Percentiles rank a stretch among this genome's conserved stretches.
Conservation (phyloP, 1,284 basidiomycete genomes). For the Sporisorium graminicola region DNA sequence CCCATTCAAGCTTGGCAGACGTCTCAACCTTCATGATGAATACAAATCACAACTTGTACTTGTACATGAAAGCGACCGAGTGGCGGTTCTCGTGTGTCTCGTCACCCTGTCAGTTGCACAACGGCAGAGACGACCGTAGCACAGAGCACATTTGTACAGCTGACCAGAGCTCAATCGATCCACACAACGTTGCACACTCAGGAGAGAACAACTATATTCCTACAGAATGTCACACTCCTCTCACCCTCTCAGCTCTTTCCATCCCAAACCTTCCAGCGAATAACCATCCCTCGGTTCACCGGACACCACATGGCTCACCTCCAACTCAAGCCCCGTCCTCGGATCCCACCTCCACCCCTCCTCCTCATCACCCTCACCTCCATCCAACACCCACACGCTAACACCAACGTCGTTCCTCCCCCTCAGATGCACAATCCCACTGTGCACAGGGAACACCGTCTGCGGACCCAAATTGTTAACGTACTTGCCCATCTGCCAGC, state of each 20-base stretch:
- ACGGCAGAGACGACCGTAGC: neutral
- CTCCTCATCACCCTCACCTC: no score
- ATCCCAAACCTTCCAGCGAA: conserved; percentile 17
- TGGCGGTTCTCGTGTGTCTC: conserved; percentile 3
- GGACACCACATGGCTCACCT: conserved; percentile 30
- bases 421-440: conserved; percentile 32
- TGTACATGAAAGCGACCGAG: neutral
- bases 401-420: conserved; percentile 48
- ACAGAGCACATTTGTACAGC: neutral
- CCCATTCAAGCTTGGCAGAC: neutral
- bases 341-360: conserved; percentile 30
- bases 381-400: conserved; percentile 39
- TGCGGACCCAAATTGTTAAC: conserved; percentile 50
- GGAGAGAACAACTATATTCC: neutral
- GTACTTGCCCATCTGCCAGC: conserved; percentile 62
- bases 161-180: neutral
- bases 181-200: no score
- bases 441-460: conserved; percentile 43
- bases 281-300: conserved; percentile 42
- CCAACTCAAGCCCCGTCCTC: conserved; percentile 18
- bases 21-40: neutral
- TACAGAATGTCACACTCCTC: neutral
- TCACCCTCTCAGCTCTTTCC: conserved; percentile 38
- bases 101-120: neutral
- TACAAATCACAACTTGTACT: conserved; percentile 3